These are phyloP conservation scores for Eimeria necatrix DNA, from an alignment of 169 alveolate species.

Conservation along the genomic window DNA sequence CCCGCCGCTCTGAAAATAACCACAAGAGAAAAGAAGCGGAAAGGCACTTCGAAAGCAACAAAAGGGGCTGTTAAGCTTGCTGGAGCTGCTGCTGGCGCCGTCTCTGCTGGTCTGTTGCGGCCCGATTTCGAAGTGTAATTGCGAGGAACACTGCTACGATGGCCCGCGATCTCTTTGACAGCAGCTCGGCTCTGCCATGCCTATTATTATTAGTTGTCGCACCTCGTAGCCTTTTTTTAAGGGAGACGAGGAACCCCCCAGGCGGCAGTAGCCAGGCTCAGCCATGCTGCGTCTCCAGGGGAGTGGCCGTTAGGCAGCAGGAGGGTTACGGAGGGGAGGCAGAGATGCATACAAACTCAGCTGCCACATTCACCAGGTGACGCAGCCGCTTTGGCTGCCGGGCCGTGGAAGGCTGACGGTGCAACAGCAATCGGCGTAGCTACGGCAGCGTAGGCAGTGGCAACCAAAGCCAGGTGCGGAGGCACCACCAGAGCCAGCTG, in stretches of 20 bases:
- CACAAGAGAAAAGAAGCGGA: not conserved
- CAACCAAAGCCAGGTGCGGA: too few species aligned
- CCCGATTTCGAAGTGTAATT: too few species aligned
- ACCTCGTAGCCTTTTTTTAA: not conserved
- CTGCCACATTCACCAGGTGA: too few species aligned
- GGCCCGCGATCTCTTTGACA: not conserved
- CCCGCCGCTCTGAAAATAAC: slow-evolving; percentile 3
- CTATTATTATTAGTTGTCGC: not conserved
- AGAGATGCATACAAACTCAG: too few species aligned
- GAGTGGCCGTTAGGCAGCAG: too few species aligned
- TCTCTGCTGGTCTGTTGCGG: not conserved
- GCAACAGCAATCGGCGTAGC: too few species aligned
- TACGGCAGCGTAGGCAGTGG: too few species aligned
- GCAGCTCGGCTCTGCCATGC: not conserved
- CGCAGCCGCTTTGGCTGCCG: too few species aligned
- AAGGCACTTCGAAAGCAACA: not conserved
- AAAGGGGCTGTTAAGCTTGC: not conserved
- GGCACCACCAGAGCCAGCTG: too few species aligned
- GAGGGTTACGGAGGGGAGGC: too few species aligned
- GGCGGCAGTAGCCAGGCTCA: not conserved
- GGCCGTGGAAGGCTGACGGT: too few species aligned
- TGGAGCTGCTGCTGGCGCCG: not conserved
- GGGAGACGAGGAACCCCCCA: not conserved
- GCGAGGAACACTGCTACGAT: too few species aligned
- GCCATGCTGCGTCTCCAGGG: not conserved